Evolutionary conservation across 1,284 basidiomycete genomes (phyloP), one percentile per base, ranked within the genome.

Genomic region (Pseudozyma sp.): DNA sequence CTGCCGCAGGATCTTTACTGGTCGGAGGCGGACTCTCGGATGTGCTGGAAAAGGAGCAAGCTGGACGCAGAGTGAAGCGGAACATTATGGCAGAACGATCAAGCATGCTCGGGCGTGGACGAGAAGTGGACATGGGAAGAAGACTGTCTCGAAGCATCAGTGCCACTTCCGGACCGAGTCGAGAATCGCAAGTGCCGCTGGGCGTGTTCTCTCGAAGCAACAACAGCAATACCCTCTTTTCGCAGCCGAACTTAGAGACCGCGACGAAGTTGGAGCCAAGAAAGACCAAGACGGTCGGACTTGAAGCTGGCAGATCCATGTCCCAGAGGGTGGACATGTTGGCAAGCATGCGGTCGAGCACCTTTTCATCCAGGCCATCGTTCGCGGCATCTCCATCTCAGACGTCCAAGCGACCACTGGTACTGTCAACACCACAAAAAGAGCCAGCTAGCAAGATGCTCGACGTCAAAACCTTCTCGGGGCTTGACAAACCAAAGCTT

Each of bases 91-190:
- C 59, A 5, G 66, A 58, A n/a, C 56, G 60, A 16, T 60, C 61
- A 14, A 57, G 52, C 44, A 58, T 55, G 35, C 54, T 76, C 11
- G 70, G 66, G 9, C 51, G 66, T 10, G 70, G 63, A 48, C 62
- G 74, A 39, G 70, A 76, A 36, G 74, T 76, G 35, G 62, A 69
- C 40, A 76, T 76, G 74, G 59, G 53, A 4, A 52, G 66, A 53
- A 38, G 60, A 39, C 25, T 76, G 36, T 56, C 66, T 44, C 69
- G 74, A 40, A 76, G 74, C 52, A 54, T 70, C 59, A 76, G 74
- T 42, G 69, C 63, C 1, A 61, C 58, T 3, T 45, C 43, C 11
- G 60, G 55, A 10, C 47, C 42, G 8, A 40, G 40, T 16, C 61
- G 57, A 31, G 63, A 71, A 19, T 49, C 56, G 40, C 58, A 55